A percentile compares a stretch with the other conserved stretches of the same genome.
Conservation (phyloP, 805 yeast genomes). For the Candida ipomoeae region DNA sequence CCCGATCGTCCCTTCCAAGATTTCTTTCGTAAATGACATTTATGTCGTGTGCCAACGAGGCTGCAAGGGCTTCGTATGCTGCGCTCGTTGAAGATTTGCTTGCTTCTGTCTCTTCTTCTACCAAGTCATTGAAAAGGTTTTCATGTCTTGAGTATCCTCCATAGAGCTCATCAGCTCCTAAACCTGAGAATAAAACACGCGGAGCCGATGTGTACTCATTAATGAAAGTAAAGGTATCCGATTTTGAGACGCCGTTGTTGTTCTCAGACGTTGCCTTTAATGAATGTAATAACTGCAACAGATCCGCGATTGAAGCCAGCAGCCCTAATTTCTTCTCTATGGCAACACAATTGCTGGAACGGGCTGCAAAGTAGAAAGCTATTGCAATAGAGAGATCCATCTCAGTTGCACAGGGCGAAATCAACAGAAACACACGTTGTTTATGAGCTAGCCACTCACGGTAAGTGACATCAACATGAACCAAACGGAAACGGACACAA, state of each 20-base stretch:
- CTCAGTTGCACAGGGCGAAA: slow-evolving; percentile 82
- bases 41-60: slow-evolving; percentile 68
- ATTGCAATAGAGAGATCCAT: slow-evolving; percentile 95
- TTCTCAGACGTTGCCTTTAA: neutral
- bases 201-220: slow-evolving; percentile 46
- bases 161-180: slow-evolving; percentile 96
- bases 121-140: slow-evolving; percentile 36
- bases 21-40: slow-evolving; percentile 73
- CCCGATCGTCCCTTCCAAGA: slow-evolving; percentile 89
- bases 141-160: slow-evolving; percentile 94
- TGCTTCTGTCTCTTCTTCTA: slow-evolving; percentile 16
- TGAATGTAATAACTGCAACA: neutral
- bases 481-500: slow-evolving; percentile 41
- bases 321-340: slow-evolving; percentile 1
- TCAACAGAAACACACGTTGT: slow-evolving; percentile 54
- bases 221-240: neutral
- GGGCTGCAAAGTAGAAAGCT: slow-evolving; percentile 89
- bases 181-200: slow-evolving; percentile 78
- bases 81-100: slow-evolving; percentile 8
- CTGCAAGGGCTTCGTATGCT: slow-evolving; percentile 40
- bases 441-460: slow-evolving; percentile 54
- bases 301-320: neutral
- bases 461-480: slow-evolving; percentile 73
- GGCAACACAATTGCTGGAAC: slow-evolving; percentile 26
- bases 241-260: neutral